Base-by-base conservation (phyloP, 768 basidiomycete genomes). In the Kwoniella bestiolae region DNA sequence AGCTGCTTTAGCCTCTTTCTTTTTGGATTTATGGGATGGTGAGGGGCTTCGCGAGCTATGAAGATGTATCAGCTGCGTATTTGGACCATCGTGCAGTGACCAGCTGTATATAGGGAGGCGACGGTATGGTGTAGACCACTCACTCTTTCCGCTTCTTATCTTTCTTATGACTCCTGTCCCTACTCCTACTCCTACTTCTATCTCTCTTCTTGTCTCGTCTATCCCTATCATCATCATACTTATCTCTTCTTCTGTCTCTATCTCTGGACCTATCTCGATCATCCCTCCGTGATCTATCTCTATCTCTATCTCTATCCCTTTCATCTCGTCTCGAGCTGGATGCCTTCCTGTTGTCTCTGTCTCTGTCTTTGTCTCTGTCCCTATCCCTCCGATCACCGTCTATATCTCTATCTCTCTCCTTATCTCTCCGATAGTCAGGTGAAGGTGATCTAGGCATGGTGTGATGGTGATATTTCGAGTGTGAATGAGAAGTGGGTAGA, bases 11-110 rank as follows among this genome's bases (percentile, higher is more conserved):
- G 89, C 90, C 72, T 84, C 87, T 45, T 92, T 85, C 69, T 94
- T 91, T 76, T 89, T 88, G n/a, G 90, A 91, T 76, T 89, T 92
- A 68, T 91, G 92, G 35, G 91, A 85, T 76, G 90, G 93, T 3
- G 76, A 75, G 4, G 73, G 76, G 63, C 88, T 89, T 76, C 91
- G 66, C 26, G 76, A 71, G 51, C 73, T 72, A 35, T 3, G n/a
- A 25, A 7, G 61, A 34, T 16, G 34, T 12, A 45, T 64, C 63
- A 64, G 63, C 55, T 12, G 11, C 1, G 2, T 14, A 16, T 3
- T 3, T 28, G 25, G 14, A 2, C 2, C 52, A 29, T 34, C n/a
- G 0, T 41, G 12, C 12, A 16, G 6, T 41, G 5, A 0, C 38
- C 8, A 2, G 14, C 38, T n/a, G 3, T 1, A 28, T 53, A 26